Evolutionary conservation across 768 basidiomycete species (phyloP).

Genomic region (Mrakia gelida): DNA sequence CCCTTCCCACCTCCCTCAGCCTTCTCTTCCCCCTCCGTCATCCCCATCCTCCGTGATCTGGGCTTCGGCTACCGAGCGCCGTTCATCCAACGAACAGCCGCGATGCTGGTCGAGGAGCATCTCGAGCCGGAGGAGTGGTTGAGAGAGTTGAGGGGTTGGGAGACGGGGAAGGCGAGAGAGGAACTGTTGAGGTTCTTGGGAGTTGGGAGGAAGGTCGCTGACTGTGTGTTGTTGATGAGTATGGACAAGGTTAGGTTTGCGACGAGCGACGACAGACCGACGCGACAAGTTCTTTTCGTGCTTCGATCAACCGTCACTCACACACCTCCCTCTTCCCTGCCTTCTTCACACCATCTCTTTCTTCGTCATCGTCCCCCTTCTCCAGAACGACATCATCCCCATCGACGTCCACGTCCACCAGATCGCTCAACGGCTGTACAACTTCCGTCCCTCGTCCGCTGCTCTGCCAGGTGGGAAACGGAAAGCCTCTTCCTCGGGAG

Average conservation of each 20-base stretch:
- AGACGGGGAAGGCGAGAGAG: constrained; percentile 50
- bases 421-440: constrained; percentile 40
- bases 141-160: constrained; percentile 19
- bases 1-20: constrained; percentile 77
- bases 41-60: constrained; percentile 63
- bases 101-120: constrained; percentile 34
- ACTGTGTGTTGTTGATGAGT: constrained; percentile 89
- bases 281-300: not conserved
- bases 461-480: constrained; percentile 47
- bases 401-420: constrained; percentile 88
- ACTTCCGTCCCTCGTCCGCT: constrained; percentile 54
- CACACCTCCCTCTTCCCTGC: not conserved
- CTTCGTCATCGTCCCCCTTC: not conserved
- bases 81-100: constrained; percentile 57
- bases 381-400: constrained; percentile 78
- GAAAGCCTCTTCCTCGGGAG: constrained; percentile 48
- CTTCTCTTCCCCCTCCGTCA: constrained; percentile 59
- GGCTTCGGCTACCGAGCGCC: constrained; percentile 95
- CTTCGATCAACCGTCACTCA: not conserved
- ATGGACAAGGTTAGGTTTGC: constrained; percentile 66
- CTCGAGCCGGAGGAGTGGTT: constrained; percentile 33
- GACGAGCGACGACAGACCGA: too few relatives aligned
- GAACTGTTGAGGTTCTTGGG: constrained; percentile 78
- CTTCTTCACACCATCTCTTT: not conserved
- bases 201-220: constrained; percentile 94